These are phyloP conservation scores for Sclerotinia subarctica DNA, from an alignment of 2,329 filamentous ascomycete species.

Conservation along the genomic window DNA sequence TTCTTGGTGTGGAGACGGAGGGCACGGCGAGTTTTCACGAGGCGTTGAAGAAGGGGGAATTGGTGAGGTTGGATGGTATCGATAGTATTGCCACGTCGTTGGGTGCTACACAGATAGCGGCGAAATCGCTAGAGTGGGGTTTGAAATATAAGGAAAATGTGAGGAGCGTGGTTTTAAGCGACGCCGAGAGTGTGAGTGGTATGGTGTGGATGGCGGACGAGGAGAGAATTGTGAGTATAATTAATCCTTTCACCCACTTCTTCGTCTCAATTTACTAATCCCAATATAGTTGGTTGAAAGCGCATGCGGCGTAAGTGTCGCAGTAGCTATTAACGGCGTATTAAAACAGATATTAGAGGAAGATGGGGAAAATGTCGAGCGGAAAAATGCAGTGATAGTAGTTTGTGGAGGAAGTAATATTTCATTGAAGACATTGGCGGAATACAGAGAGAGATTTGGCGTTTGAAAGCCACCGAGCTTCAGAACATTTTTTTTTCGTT, in stretches of 20 bases:
- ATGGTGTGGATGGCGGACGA: constrained; percentile 78
- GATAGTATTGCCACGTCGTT: constrained; percentile 73
- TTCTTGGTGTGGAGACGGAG: neutral
- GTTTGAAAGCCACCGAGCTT: neutral
- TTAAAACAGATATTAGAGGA: constrained; percentile 61
- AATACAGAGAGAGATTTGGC: constrained; percentile 20
- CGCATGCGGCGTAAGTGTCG: constrained; percentile 79
- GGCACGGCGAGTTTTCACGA: constrained; percentile 6
- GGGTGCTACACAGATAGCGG: constrained; percentile 69
- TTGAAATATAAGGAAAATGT: constrained; percentile 46
- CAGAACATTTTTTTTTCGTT: too few species aligned
- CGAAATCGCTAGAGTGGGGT: constrained; percentile 64
- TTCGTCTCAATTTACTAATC: neutral
- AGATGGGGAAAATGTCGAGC: constrained; percentile 73
- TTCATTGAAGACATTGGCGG: constrained; percentile 57
- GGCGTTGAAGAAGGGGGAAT: constrained; percentile 31
- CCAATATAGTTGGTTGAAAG: constrained; percentile 63
- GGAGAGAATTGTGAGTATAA: constrained; percentile 52
- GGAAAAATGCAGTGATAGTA: constrained; percentile 75
- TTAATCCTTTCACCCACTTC: too few species aligned
- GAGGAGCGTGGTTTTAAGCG: constrained; percentile 61
- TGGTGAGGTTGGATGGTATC: constrained; percentile 66
- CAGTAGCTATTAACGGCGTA: constrained; percentile 60
- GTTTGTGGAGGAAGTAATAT: constrained; percentile 78
- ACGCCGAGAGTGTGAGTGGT: constrained; percentile 76